Base-by-base conservation (phyloP, 1,284 basidiomycete species). In the Vanrija humicola region DNA sequence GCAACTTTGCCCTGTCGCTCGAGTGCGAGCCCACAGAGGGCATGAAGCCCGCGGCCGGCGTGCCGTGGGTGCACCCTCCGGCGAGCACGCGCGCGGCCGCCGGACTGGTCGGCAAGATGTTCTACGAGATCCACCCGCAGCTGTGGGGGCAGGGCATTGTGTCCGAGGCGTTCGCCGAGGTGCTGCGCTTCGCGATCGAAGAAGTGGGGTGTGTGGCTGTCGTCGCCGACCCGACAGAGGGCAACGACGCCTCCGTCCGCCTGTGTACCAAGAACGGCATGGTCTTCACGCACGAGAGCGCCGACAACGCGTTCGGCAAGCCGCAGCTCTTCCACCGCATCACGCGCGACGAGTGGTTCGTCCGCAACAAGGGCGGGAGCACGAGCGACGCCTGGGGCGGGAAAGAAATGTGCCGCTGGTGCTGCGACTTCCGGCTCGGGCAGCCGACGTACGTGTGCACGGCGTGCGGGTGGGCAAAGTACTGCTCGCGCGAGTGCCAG, bases 41-140 rank as follows among this genome's bases (percentile, higher is more conserved):
- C 56, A 15, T 58, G 48, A 6, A 56, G 67, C 46, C 40, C 51
- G 3, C 62, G 63, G 7, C 52, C 52, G 62, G 65, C 18, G 42
- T 52, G 16, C 42, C 63, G 1, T 70, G 56, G 50, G 59, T 47
- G 7, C 66, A 72, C 42, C 72, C 72, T 0, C 59, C 61, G 0
- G 59, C 63, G 21, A 54, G 48, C 7, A 50, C 67, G 23, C 56
- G 53, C 5, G 42, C 51, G 1, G 43, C 56, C 25, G 62, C 59
- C 3, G 48, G 55, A 16, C 55, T 73, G 6, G 50, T 43, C 25
- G 73, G 66, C 14, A 64, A 64, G 50, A 50, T 75, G 61, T 75
- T 73, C 55, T 75, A 72, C 61, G 73, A 75, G 63, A 63, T 72
- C 16, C 73, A 75, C 55, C 73, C 73, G 5, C 73, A 75, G 45